These are phyloP conservation scores for Pichia sp. DNA, from an alignment of 1,139 yeast species.

Conservation along the genomic window DNA sequence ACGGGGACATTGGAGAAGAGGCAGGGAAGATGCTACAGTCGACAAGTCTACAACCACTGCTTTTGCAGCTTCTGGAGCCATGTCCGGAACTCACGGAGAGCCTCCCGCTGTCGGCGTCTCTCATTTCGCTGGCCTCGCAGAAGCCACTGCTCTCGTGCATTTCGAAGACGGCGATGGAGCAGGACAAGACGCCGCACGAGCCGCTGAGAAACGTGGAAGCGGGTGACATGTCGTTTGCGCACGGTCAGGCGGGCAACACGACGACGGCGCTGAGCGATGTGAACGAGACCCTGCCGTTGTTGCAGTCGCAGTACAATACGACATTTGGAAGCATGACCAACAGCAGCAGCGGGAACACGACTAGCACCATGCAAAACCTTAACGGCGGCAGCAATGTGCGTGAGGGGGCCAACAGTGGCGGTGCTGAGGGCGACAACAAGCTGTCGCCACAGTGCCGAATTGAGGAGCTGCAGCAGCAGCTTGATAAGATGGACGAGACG, in stretches of 20 bases:
- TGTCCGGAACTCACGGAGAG: slow-evolving; percentile 7
- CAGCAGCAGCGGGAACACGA: not conserved
- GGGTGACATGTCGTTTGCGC: not conserved
- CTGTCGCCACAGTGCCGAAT: slow-evolving; percentile 2
- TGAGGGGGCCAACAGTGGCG: not conserved
- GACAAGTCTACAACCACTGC: slow-evolving; percentile 8
- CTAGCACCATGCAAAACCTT: not conserved
- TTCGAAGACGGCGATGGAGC: slow-evolving; percentile 12
- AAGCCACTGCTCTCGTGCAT: slow-evolving; percentile 16
- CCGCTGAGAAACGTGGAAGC: not conserved
- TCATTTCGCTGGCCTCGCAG: slow-evolving; percentile 9
- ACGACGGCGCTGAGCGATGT: not conserved
- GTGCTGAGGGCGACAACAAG: not conserved
- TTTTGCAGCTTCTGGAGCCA: slow-evolving; percentile 13
- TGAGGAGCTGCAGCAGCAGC: slow-evolving; percentile 14
- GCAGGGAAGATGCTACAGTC: slow-evolving; percentile 11
- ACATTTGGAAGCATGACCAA: not conserved
- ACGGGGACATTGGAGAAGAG: too few species aligned
- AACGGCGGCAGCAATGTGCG: not conserved
- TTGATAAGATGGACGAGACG: slow-evolving; percentile 18
- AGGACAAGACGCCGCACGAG: not conserved
- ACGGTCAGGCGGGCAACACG: not conserved
- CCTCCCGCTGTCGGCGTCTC: slow-evolving; percentile 12
- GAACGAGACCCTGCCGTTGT: slow-evolving; percentile 1
- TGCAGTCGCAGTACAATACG: not conserved